These are phyloP conservation scores for Euptelea pleiosperma DNA, from an alignment of 164 flowering plant genomes.

Conservation along the genomic window DNA sequence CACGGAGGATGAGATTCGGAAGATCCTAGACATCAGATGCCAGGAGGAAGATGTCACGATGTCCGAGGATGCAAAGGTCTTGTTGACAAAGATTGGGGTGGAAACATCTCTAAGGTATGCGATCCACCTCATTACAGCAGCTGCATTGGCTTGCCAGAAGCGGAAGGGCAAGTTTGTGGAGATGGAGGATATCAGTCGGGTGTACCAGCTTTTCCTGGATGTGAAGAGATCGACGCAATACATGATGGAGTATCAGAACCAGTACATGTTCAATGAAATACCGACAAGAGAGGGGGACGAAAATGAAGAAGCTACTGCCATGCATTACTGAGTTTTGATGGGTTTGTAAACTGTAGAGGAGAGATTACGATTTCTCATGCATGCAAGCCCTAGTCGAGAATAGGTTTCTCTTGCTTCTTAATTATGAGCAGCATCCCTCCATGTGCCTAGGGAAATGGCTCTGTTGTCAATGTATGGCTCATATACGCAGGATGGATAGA, in stretches of 20 bases:
- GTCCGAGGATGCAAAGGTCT: slow-evolving; percentile 71
- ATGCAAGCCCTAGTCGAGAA: not conserved
- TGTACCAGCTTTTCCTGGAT: slow-evolving; percentile 74
- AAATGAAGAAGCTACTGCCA: slow-evolving; percentile 41
- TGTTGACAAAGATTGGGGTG: slow-evolving; percentile 47
- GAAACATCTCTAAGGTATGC: slow-evolving; percentile 63
- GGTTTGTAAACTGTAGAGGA: not conserved
- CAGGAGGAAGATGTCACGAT: slow-evolving; percentile 94
- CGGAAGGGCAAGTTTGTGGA: slow-evolving; percentile 84
- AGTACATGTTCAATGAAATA: slow-evolving; percentile 81
- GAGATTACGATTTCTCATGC: not conserved
- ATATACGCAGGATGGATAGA: not conserved
- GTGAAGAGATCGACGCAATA: slow-evolving; percentile 89
- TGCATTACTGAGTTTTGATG: slow-evolving; percentile 28
- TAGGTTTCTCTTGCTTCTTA: not conserved
- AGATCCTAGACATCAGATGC: slow-evolving; percentile 77
- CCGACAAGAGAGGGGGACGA: slow-evolving; percentile 43
- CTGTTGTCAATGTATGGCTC: not conserved
- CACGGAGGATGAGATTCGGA: slow-evolving; percentile 68
- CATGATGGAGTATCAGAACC: slow-evolving; percentile 81
- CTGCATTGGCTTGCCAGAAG: slow-evolving; percentile 84
- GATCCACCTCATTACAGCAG: slow-evolving; percentile 76
- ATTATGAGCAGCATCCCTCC: not conserved
- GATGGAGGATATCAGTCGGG: slow-evolving; percentile 71
- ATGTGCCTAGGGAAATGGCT: not conserved